Percentiles rank a stretch among this genome's conserved stretches.
Evolutionary conservation across 1,284 basidiomycete genomes (phyloP).

Genomic region (Moniliophthora roreri): DNA sequence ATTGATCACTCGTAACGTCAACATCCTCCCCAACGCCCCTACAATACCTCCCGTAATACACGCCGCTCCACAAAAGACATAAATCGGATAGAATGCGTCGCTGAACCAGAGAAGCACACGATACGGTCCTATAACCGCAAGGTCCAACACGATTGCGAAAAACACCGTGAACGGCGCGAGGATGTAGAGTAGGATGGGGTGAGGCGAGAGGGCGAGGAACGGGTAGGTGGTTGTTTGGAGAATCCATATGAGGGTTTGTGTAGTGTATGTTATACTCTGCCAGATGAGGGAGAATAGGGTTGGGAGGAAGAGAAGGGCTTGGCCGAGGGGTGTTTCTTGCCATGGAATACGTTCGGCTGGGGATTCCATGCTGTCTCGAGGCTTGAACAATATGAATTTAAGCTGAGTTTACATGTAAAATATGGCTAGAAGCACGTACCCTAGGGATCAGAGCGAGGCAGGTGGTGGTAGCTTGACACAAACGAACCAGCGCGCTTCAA

Average conservation of each 20-base stretch:
- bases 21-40: slow-evolving; percentile 37
- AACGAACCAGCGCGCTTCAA: too few relatives aligned
- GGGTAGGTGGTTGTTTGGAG: slow-evolving; percentile 25
- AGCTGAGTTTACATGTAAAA: too few relatives aligned
- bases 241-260: slow-evolving; percentile 5
- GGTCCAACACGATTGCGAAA: slow-evolving; percentile 38
- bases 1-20: slow-evolving; percentile 9
- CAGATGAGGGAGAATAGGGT: not conserved
- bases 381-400: too few relatives aligned
- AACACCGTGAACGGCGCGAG: slow-evolving; percentile 50
- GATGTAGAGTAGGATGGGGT: slow-evolving; percentile 42
- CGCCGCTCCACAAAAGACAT: slow-evolving; percentile 58
- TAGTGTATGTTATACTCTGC: not conserved
- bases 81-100: slow-evolving; percentile 57
- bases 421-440: too few relatives aligned
- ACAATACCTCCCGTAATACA: slow-evolving; percentile 52
- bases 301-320: not conserved
- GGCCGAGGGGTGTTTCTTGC: slow-evolving; percentile 1
- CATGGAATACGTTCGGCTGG: not conserved
- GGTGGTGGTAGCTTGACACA: too few relatives aligned
- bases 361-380: not conserved
- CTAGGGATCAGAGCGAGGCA: too few relatives aligned
- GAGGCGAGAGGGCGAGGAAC: slow-evolving; percentile 31
- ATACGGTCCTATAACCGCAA: slow-evolving; percentile 48
- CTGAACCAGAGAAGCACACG: slow-evolving; percentile 35